These are phyloP conservation scores for Mycena olivaceomarginata DNA, from an alignment of 768 basidiomycete genomes.

Conservation along the genomic window DNA sequence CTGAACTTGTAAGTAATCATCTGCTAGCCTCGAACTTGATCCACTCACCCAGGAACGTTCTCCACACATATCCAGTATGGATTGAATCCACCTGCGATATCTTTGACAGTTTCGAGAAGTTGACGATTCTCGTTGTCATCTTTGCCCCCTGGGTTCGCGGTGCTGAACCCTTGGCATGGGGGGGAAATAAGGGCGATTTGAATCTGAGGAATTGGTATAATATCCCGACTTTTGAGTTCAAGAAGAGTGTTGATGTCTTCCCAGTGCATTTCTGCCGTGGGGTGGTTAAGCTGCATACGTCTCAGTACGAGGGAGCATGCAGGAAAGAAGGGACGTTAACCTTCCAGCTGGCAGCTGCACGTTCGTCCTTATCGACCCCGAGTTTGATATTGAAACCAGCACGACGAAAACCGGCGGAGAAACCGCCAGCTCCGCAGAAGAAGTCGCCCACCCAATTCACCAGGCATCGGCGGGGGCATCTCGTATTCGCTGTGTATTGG, in stretches of 20 bases:
- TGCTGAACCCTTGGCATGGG: conserved; percentile 4
- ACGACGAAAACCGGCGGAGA: conserved; percentile 14
- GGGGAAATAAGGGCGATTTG: conserved; percentile 9
- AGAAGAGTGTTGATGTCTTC: neutral
- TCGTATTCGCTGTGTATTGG: neutral
- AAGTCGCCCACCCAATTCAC: neutral
- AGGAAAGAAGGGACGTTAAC: neutral
- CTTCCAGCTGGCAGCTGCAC: neutral
- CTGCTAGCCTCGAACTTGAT: neutral
- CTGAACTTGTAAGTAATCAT: neutral
- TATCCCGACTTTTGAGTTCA: neutral
- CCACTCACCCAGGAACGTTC: conserved; percentile 20
- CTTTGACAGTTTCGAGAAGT: neutral
- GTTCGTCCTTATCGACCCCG: conserved; percentile 1
- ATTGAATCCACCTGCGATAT: neutral
- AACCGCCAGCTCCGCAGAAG: conserved; percentile 18
- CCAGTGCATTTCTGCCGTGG: neutral
- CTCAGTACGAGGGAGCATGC: neutral
- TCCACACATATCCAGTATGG: conserved; percentile 3
- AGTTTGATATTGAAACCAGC: conserved; percentile 8
- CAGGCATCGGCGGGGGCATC: neutral
- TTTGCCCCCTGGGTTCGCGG: conserved; percentile 11
- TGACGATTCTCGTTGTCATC: conserved; percentile 1
- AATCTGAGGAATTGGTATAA: neutral
- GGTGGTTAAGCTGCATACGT: conserved; percentile 1